phyloP scores from a whole-genome alignment of 305 asterid species.

The Coffea humblotiana region DNA sequence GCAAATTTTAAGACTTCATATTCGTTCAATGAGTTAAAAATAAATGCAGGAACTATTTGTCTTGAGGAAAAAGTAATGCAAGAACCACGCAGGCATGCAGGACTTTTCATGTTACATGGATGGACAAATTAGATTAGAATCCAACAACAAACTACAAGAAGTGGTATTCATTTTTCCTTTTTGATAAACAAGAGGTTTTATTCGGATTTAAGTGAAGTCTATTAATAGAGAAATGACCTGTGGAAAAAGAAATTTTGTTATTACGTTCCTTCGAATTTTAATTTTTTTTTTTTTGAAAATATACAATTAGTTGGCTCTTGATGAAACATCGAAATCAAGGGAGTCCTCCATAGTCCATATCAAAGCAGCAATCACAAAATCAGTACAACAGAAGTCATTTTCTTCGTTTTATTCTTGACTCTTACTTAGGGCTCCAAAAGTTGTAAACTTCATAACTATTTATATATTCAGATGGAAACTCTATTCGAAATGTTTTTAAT shows the following conservation, averaged over 20 bases:
- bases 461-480: neutral
- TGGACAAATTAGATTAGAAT: neutral
- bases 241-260: neutral
- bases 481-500: neutral
- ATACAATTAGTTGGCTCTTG: neutral
- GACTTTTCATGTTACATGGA: neutral
- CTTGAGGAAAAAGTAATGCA: neutral
- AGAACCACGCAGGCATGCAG: neutral
- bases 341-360: neutral
- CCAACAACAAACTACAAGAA: too few species aligned
- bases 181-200: too few species aligned
- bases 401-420: neutral
- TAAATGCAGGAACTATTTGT: neutral
- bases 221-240: neutral
- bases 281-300: neutral
- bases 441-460: neutral
- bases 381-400: neutral
- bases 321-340: neutral
- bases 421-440: neutral
- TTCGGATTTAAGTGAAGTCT: too few species aligned
- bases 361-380: neutral
- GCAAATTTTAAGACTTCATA: neutral
- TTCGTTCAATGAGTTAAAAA: neutral
- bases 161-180: too few species aligned
- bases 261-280: neutral